Evolutionary conservation across 495 filamentous ascomycete species (phyloP), one percentile per base, ranked within the genome.

Genomic region (Stereocaulon alpinum): DNA sequence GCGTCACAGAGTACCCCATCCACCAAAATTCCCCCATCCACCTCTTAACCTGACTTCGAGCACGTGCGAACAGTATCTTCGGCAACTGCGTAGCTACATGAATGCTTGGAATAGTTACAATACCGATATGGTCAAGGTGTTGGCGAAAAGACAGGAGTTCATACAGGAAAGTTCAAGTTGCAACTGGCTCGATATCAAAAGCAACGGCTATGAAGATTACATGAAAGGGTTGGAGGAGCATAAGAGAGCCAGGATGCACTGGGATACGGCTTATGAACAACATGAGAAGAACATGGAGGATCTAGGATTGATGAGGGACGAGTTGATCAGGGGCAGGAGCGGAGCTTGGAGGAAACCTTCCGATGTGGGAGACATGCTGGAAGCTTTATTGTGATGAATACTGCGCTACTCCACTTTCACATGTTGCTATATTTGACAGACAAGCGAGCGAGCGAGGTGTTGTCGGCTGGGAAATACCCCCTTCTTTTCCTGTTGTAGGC

Each of bases 21-120:
- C 83, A 3, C 91, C 91, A 0, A 77, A 76, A 58, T 78, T 76
- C 4, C 80, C 80, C 1, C 71, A 71, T 14, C 64, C 74, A 0
- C 69, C 75, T 49, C 70, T 14, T 48, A 68, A 6, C 56, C 62
- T 45, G 50, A 72, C 73, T 4, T 70, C 71, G 5, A 62, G 73
- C 0, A 74, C 77, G 14, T 88, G 82, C 78, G 69, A 73, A 18
- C 73, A 71, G 9, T 93, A 91, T 66, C 73, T 82, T 3, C 68
- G 70, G 1, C 73, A 78, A 12, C 88, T 94, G 74, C 69, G 76
- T 17, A 62, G 66, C 2, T 96, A 95, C 70, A 77, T 91, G 71
- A 68, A 67, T n/a, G 78, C 80, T 22, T 95, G 84, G 83, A 78
- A 81, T 54, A 64, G 56, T 0, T 93, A 85, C 70, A 84, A 86